Evolutionary conservation across 345 rosid genomes (phyloP).

Genomic region (Theobroma cacao): DNA sequence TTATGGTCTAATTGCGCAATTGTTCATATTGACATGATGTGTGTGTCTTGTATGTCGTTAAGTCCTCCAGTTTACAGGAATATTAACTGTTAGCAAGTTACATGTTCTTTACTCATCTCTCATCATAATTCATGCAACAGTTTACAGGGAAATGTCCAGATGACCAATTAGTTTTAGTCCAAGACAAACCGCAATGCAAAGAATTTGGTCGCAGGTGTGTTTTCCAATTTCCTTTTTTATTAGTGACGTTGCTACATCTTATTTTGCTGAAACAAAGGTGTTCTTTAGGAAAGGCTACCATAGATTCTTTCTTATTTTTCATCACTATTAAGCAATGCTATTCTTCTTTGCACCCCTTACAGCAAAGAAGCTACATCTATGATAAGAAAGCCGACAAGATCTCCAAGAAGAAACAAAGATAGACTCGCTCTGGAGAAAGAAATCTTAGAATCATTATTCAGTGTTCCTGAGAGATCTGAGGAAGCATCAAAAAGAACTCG

Average conservation of each 20-base stretch:
- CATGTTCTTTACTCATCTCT: slow-evolving; percentile 8
- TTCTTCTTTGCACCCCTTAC: slow-evolving; percentile 16
- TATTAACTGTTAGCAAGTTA: neutral
- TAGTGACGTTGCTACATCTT: neutral
- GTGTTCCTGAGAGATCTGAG: slow-evolving; percentile 31
- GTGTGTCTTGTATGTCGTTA: neutral
- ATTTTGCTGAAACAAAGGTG: neutral
- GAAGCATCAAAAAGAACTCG: slow-evolving; percentile 27
- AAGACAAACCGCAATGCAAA: slow-evolving; percentile 21
- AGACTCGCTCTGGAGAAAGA: slow-evolving; percentile 42
- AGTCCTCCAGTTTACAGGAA: neutral
- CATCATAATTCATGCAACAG: slow-evolving; percentile 18
- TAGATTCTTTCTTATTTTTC: neutral
- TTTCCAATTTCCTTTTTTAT: neutral
- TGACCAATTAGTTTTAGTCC: neutral
- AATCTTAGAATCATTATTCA: slow-evolving; percentile 47
- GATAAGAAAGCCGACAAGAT: slow-evolving; percentile 2
- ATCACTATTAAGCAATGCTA: neutral
- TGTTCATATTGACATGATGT: neutral
- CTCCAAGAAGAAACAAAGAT: slow-evolving; percentile 10
- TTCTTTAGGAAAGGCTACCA: neutral
- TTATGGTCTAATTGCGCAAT: neutral
- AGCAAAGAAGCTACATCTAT: slow-evolving; percentile 31
- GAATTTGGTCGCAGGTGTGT: slow-evolving; percentile 34
- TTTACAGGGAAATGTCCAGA: slow-evolving; percentile 22